Evolutionary conservation across 352 stramenopile genomes (phyloP), one percentile per base, ranked within the genome.

Genomic region (Phytopythium sindhum): DNA sequence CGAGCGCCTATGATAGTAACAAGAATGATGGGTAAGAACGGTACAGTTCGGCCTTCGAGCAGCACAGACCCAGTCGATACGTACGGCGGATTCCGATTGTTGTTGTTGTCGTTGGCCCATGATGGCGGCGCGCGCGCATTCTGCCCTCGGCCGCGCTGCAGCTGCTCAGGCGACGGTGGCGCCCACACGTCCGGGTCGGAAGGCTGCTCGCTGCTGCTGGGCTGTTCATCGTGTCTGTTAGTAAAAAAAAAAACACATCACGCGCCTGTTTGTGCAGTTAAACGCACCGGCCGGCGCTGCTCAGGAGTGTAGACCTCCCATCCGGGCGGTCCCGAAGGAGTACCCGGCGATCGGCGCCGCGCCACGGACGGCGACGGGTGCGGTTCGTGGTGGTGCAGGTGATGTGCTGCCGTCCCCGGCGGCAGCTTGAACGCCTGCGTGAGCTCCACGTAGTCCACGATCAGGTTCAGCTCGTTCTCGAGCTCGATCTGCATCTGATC

Each of bases 371-470:
- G 31, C 24, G 47, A 56, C 52, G 66, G 15, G 28, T 62, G 54
- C 8, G 68, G 70, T 24, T 77, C 52, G 50, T 69, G 61, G 9
- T 65, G 72, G 19, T 80, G 66, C 19, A 78, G 75, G 24, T 74
- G 71, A 19, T 71, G 64, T 42, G 70, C 69, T 9, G 63, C 69
- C 35, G 67, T 52, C 0, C 78, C 81, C 1, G 73, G 77, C 10
- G 82, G 66, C 28, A 73, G 31, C 57, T 87, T 90, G 61, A 93
- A 89, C 37, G 73, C 69, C 63, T 91, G 85, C 9, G 80, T 80
- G 31, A 87, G 70, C 64, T 94, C 86, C 10, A 82, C 74, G 60
- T 93, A 95, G 72, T 95, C 83, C 9, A 78, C 80, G 53, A 93
- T 89, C 35, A 88, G 63, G 47, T 61, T 90, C 48, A 92, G 74